phyloP scores from a whole-genome alignment of 1,284 basidiomycete species.

The Ceratobasidium theobromae region DNA sequence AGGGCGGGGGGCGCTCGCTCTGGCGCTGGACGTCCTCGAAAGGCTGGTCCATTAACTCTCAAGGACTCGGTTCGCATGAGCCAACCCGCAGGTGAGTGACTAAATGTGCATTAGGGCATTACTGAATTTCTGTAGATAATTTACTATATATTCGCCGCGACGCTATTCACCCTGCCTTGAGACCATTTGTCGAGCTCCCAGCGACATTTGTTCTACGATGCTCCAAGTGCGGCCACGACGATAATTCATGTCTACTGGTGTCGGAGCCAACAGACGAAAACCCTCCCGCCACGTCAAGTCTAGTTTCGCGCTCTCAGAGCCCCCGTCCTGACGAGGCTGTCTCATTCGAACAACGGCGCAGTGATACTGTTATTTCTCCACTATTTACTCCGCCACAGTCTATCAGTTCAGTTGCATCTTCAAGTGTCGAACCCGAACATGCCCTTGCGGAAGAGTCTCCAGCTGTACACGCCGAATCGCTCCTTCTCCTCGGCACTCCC shows the following conservation, averaged over 20 bases:
- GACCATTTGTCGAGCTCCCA: constrained; percentile 2
- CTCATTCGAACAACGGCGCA: too few species aligned
- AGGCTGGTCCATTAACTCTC: constrained; percentile 24
- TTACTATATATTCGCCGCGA: background rate
- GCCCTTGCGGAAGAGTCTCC: background rate
- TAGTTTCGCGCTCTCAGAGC: constrained; percentile 15
- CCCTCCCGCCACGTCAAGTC: background rate
- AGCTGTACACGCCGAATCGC: constrained; percentile 14
- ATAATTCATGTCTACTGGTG: background rate
- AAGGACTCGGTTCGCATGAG: constrained; percentile 23
- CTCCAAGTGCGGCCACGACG: constrained; percentile 15
- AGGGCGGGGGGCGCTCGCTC: constrained; percentile 21
- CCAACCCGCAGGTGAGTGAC: background rate
- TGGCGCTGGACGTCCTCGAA: constrained; percentile 17
- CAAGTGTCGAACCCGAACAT: background rate
- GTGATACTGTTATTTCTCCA: background rate
- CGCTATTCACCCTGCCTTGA: constrained; percentile 22
- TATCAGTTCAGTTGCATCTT: background rate
- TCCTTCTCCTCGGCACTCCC: constrained; percentile 14
- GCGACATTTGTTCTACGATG: background rate
- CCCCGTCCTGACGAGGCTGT: too few species aligned
- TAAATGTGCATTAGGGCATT: background rate
- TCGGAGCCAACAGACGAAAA: background rate
- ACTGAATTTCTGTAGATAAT: background rate
- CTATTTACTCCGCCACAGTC: constrained; percentile 12